Base-by-base conservation (phyloP, 2,329 filamentous ascomycete genomes). In the Aureobasidium sp. region DNA sequence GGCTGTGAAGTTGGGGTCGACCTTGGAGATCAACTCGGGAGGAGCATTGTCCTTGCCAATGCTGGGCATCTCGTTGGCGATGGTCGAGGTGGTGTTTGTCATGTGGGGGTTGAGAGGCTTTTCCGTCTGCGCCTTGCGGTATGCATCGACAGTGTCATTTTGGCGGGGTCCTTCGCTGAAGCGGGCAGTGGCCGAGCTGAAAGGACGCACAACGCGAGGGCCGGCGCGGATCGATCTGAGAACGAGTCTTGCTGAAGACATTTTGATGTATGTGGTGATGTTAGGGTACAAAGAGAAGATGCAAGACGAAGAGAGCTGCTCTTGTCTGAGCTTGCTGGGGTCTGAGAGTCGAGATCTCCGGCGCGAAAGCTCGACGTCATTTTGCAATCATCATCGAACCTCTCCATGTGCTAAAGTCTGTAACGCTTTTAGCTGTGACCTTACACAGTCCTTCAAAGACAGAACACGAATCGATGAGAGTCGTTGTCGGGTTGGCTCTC, bases 11-110 rank as follows among this genome's bases (percentile, higher is more conserved):
- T 81, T 74, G 17, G 75, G 73, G 65, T 85, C 81, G 57, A 80
- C 78, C 21, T 78, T 79, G 65, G 76, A 80, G 64, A 86, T 71
- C 62, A 87, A 69, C 70, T 87, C 84, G 2, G 84, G 84, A 10
- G 84, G 84, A 27, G 81, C 68, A 15, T 77, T 76, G 64, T 82
- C 78, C 57, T 77, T 75, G 62, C 84, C 84, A 27, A 85, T 76
- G 40, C 74, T 80, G 25, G 83, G 83, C 75, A 85, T 83, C 64
- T 84, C 80, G 68, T 85, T 84, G 60, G 79, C 76, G 68, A 85
- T 82, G 11, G 84, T 85, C 9, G 82, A 85, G 57, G 77, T 85
- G 1, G 82, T 84, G 70, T 85, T 85, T 33, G 84, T 84, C 70
- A 87, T 74, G 67, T 84, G 80, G 21, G 82, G 84, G 65, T 86